A percentile compares a stretch with the other conserved stretches of the same genome.
Conservation (phyloP, 2,329 filamentous ascomycete species). For the Purpureocillium lavendulum region DNA sequence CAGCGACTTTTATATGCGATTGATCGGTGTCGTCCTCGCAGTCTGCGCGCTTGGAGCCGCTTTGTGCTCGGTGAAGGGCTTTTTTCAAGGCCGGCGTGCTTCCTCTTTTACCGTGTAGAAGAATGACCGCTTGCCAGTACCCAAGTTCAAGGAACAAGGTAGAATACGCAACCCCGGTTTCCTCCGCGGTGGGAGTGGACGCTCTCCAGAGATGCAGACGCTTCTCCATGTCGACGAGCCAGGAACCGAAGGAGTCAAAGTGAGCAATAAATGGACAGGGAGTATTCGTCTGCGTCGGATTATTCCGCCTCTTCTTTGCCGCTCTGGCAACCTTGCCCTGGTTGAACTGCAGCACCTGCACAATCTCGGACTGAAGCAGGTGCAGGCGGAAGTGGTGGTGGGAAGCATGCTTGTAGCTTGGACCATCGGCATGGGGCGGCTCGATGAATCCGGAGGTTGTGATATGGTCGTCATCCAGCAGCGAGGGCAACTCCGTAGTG, state of each 20-base stretch:
- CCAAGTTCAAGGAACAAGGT: conserved; percentile 87
- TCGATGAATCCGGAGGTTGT: too few relatives aligned
- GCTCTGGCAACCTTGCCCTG: conserved; percentile 64
- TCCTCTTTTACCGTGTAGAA: conserved; percentile 85
- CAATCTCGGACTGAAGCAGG: conserved; percentile 86
- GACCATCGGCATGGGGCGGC: conserved; percentile 24
- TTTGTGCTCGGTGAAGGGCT: neutral
- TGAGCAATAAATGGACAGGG: conserved; percentile 76
- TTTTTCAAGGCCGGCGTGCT: conserved; percentile 62
- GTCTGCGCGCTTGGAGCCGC: conserved; percentile 47
- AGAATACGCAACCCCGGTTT: conserved; percentile 82
- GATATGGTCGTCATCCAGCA: conserved; percentile 63
- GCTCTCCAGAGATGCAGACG: conserved; percentile 81
- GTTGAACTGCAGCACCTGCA: conserved; percentile 86
- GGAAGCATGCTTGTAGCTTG: conserved; percentile 82
- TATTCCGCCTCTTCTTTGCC: conserved; percentile 56
- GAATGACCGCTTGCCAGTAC: conserved; percentile 94
- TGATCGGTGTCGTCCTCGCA: too few relatives aligned
- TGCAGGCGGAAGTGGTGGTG: conserved; percentile 87
- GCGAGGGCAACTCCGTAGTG: conserved; percentile 85
- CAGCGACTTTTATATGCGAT: conserved; percentile 75
- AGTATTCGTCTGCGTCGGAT: conserved; percentile 62
- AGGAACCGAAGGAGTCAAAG: conserved; percentile 56
- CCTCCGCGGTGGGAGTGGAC: conserved; percentile 63
- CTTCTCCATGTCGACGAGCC: conserved; percentile 79